Evolutionary conservation across 257 asterid genomes (phyloP).

Genomic region (Solanum etuberosum): DNA sequence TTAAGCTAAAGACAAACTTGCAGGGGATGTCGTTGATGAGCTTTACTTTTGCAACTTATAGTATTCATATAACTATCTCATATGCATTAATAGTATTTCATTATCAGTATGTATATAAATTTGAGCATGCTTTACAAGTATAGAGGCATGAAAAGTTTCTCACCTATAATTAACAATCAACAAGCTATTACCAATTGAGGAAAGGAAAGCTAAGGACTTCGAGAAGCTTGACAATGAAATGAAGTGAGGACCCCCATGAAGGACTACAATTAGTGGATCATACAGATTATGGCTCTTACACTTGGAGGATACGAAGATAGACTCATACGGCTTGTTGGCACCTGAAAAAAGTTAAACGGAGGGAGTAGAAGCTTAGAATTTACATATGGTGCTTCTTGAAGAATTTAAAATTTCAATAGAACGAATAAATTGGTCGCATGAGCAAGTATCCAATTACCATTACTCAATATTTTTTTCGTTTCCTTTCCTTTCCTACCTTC

Average conservation of each 20-base stretch:
- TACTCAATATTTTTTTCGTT: neutral
- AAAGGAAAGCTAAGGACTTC: constrained; percentile 67
- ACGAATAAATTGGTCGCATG: neutral
- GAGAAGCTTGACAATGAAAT: constrained; percentile 60
- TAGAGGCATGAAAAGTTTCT: neutral
- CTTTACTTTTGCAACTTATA: neutral
- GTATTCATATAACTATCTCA: neutral
- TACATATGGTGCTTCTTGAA: neutral
- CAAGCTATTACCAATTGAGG: constrained; percentile 79
- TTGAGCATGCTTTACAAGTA: neutral
- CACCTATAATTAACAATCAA: constrained; percentile 90
- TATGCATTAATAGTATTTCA: neutral
- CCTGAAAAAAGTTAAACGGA: constrained; percentile 25
- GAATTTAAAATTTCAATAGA: neutral
- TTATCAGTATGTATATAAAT: neutral
- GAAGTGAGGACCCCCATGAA: constrained; percentile 94
- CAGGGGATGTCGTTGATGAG: no score
- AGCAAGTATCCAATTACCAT: neutral
- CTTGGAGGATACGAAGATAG: constrained; percentile 75
- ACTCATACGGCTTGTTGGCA: constrained; percentile 76
- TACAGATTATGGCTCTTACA: constrained; percentile 24
- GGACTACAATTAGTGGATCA: constrained; percentile 64
- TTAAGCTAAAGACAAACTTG: neutral
- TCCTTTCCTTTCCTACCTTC: neutral
- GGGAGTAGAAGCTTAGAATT: neutral